Base-by-base conservation (phyloP, 2,329 filamentous ascomycete species). In the Geosmithia flava region DNA sequence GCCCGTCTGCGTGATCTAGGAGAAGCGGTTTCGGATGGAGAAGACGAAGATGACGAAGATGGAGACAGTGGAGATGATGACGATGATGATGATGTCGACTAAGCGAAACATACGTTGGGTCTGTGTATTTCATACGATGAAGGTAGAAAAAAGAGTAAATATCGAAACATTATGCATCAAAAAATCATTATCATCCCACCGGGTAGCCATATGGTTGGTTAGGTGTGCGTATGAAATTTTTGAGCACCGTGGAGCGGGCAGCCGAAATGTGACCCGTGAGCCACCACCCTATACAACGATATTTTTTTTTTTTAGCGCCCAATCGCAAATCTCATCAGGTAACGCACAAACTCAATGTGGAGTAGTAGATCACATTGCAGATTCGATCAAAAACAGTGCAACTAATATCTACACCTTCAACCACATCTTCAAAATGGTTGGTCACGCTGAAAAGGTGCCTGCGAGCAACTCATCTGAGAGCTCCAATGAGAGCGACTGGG, bases 21-120 rank as follows among this genome's bases (percentile, higher is more conserved):
- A 3, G 77, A 87, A 58, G 70, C 72, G 51, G 80, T 91, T 10
- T 89, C 86, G 1, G 87, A 91, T 53, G 83, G 70, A n/a, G 86
- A 89, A 53, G 82, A 82, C 17, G 83, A 80, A 0, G 78, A 76
- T 0, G 73, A 76, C 0, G 75, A 72, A 0, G 77, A 75, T 0
- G 76, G 74, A 1, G 72, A 71, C 0, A 69, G 72, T 1, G 57
- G 57, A 2, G 58, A 56, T 7, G 55, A 55, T 6, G 59, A 63
- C 30, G 47, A 50, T 46, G 50, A 49, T 20, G 50, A 51, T 45
- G 33, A 16, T 23, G 17, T 42, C 41, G 20, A 42, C 20, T 19
- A 42, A 19, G n/a, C 3, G n/a, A 19, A 16, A n/a, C 41, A 23
- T 42, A n/a, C 17, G 8, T 23, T 11, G 20, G 13, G 41, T 42